These are phyloP conservation scores for Hansenula sp. DNA, from an alignment of 1,139 yeast genomes.

Conservation along the genomic window DNA sequence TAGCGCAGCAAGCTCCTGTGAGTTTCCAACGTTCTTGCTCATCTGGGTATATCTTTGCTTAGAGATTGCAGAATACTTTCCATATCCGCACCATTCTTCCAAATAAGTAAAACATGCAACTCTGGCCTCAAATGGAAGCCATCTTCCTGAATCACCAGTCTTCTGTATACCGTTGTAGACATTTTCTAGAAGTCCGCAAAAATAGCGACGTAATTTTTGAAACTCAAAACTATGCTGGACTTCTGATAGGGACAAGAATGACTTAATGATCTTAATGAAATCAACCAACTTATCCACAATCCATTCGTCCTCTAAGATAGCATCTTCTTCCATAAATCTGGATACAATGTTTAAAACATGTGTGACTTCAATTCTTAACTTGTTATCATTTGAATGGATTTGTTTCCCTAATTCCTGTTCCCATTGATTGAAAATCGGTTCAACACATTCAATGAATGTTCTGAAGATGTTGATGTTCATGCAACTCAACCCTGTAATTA, in stretches of 20 bases:
- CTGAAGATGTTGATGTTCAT: conserved; percentile 85
- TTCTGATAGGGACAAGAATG: conserved; percentile 51
- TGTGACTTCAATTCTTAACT: conserved; percentile 69
- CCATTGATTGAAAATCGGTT: conserved; percentile 60
- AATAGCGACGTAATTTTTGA: conserved; percentile 75
- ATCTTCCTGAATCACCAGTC: conserved; percentile 35
- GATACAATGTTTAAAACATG: conserved; percentile 74
- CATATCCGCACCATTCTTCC: conserved; percentile 95
- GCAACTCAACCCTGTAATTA: conserved; percentile 82
- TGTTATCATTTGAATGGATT: conserved; percentile 35
- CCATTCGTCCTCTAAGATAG: conserved; percentile 62
- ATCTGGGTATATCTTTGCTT: conserved; percentile 66
- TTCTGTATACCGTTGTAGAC: conserved; percentile 51
- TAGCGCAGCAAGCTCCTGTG: conserved; percentile 47
- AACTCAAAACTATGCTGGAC: conserved; percentile 68
- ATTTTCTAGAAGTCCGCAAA: conserved; percentile 72
- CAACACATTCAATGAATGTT: conserved; percentile 76
- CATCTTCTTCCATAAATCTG: conserved; percentile 50
- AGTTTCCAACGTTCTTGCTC: conserved; percentile 40
- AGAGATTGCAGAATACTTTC: conserved; percentile 56
- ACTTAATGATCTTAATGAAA: conserved; percentile 61
- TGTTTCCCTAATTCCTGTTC: conserved; percentile 32
- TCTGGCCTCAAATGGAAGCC: conserved; percentile 84
- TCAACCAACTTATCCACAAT: conserved; percentile 60
- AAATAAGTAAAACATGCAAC: conserved; percentile 76